Evolutionary conservation across 1,284 basidiomycete species (phyloP).

Genomic region (Moesziomyces globuligerus): DNA sequence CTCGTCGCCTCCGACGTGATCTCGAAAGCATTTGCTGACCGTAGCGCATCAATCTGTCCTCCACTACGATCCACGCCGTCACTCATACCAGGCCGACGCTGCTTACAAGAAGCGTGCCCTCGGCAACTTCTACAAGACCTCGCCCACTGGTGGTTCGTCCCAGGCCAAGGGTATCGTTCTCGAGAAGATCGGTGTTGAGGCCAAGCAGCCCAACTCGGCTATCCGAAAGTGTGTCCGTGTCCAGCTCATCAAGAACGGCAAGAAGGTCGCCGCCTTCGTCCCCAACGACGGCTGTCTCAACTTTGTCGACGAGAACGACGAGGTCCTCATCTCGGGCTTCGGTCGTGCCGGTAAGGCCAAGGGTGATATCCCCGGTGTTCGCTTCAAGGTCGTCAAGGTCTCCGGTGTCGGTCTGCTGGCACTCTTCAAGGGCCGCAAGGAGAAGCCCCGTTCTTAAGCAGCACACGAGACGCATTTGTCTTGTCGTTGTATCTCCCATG

Average conservation of each 20-base stretch:
- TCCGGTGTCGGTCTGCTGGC: slow-evolving; percentile 89
- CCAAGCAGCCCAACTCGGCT: slow-evolving; percentile 99
- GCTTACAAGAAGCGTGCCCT: slow-evolving; percentile 99
- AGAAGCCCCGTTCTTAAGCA: slow-evolving; percentile 65
- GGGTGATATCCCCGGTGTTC: slow-evolving; percentile 88
- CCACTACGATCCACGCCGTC: neutral
- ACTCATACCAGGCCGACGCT: slow-evolving; percentile 83
- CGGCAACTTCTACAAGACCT: slow-evolving; percentile 99
- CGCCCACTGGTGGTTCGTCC: slow-evolving; percentile 97
- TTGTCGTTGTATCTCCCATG: too few relatives aligned
- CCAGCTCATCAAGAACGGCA: slow-evolving; percentile 99
- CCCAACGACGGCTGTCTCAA: slow-evolving; percentile 97
- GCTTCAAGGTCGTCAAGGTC: slow-evolving; percentile 99
- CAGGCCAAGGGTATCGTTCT: slow-evolving; percentile 99
- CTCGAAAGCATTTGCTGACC: slow-evolving; percentile 11
- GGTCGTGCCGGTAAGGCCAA: slow-evolving; percentile 99
- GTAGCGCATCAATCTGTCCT: slow-evolving; percentile 1
- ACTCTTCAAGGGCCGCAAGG: slow-evolving; percentile 62
- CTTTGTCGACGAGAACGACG: slow-evolving; percentile 92
- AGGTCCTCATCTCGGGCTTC: slow-evolving; percentile 99
- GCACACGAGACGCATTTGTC: neutral
- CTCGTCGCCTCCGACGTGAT: too few relatives aligned
- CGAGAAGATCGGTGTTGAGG: slow-evolving; percentile 90
- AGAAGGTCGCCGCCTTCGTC: slow-evolving; percentile 75
- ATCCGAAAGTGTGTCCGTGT: slow-evolving; percentile 99